Percentiles rank a stretch among this genome's conserved stretches.
These are phyloP conservation scores for Scedosporium aurantiacum DNA, from an alignment of 2,329 filamentous ascomycete genomes.

Conservation along the genomic window DNA sequence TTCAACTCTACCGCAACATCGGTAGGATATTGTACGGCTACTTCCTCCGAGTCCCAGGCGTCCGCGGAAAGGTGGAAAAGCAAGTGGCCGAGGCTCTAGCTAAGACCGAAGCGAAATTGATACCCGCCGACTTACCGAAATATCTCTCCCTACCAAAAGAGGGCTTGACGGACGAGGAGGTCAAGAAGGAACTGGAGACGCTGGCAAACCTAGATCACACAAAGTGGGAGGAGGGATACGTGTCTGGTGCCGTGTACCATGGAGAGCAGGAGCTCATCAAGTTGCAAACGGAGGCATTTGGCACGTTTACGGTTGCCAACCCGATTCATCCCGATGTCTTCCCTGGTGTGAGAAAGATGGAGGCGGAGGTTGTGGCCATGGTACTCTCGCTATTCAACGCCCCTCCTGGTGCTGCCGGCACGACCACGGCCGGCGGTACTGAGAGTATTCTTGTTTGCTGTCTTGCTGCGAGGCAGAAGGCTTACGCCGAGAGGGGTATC, in stretches of 20 bases:
- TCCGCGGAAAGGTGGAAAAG: constrained; percentile 73
- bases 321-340: constrained; percentile 98
- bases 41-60: constrained; percentile 77
- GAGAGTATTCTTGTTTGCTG: constrained; percentile 97
- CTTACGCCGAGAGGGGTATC: constrained; percentile 70
- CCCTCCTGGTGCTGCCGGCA: constrained; percentile 73
- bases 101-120: constrained; percentile 75
- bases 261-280: constrained; percentile 72
- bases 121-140: constrained; percentile 60
- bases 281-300: constrained; percentile 86
- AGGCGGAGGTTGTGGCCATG: constrained; percentile 96
- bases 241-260: constrained; percentile 93
- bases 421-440: constrained; percentile 84
- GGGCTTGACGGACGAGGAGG: constrained; percentile 68
- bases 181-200: constrained; percentile 68
- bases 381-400: constrained; percentile 82
- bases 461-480: constrained; percentile 81
- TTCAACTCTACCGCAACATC: constrained; percentile 60
- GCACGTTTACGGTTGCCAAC: constrained; percentile 88
- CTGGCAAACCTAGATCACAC: constrained; percentile 85
- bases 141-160: constrained; percentile 71
- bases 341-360: constrained; percentile 97
- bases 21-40: constrained; percentile 70
- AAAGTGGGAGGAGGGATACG: constrained; percentile 89
- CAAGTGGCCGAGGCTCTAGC: constrained; percentile 71